Conservation (phyloP, 148 eudicot species). For the Camellia lanceoleosa region DNA sequence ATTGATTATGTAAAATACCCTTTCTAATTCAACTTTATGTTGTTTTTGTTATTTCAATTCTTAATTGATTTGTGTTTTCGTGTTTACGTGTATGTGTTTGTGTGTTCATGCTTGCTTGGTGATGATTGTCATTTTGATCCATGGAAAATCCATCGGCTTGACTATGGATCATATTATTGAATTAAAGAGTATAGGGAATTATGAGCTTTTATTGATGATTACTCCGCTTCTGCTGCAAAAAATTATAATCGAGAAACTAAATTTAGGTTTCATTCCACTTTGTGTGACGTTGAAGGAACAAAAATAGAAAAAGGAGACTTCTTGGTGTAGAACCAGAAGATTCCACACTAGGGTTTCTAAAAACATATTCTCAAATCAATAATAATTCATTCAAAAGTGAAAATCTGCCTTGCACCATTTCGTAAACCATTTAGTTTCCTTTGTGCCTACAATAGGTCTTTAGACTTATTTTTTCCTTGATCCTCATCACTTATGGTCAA, state of each 20-base stretch:
- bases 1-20: background rate
- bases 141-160: background rate
- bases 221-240: background rate
- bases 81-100: background rate
- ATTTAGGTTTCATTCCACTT: background rate
- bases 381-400: too few relatives aligned
- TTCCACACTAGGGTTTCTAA: too few relatives aligned
- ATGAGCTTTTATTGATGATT: background rate
- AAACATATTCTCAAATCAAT: too few relatives aligned
- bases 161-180: background rate
- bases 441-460: too few relatives aligned
- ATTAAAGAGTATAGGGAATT: background rate
- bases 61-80: background rate
- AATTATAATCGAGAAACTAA: background rate
- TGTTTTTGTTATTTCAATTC: background rate
- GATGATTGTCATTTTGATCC: background rate
- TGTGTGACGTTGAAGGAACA: background rate
- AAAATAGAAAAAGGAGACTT: background rate
- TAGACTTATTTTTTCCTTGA: too few relatives aligned
- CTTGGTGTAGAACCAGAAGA: background rate
- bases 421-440: too few relatives aligned
- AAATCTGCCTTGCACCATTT: too few relatives aligned
- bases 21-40: background rate
- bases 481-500: too few relatives aligned
- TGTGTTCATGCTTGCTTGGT: background rate